phyloP scores from a whole-genome alignment of 495 filamentous ascomycete genomes.

The Glarea lozoyensis region DNA sequence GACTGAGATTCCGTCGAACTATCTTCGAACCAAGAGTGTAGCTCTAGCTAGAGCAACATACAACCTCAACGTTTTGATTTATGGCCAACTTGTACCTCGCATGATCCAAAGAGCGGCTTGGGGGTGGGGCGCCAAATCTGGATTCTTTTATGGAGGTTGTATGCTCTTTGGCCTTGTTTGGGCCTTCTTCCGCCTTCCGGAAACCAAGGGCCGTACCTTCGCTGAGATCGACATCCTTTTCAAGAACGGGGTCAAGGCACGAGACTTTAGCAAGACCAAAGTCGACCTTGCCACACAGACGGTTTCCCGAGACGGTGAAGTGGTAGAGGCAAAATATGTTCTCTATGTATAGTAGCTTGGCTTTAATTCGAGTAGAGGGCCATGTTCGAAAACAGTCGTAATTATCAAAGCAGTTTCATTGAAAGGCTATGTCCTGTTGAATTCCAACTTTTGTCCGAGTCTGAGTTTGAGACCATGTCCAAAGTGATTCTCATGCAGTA shows the following conservation, averaged over 20 bases:
- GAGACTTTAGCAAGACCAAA: constrained; percentile 54
- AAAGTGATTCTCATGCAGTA: too few species aligned
- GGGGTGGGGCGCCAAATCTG: background rate
- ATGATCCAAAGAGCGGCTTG: background rate
- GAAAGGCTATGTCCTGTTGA: too few species aligned
- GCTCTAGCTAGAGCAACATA: background rate
- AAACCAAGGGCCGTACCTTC: constrained; percentile 59
- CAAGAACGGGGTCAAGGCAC: constrained; percentile 46
- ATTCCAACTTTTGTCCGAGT: too few species aligned
- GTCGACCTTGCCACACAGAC: too few species aligned
- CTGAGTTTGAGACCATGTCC: too few species aligned
- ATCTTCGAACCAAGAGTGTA: background rate
- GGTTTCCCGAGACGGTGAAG: too few species aligned
- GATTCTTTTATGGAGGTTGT: background rate
- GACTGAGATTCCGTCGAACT: too few species aligned
- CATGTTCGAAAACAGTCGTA: too few species aligned
- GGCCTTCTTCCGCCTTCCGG: constrained; percentile 61
- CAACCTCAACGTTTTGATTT: background rate
- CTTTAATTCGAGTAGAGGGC: too few species aligned
- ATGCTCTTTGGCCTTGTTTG: constrained; percentile 46
- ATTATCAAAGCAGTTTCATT: too few species aligned
- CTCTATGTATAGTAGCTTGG: too few species aligned
- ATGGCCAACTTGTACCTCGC: background rate
- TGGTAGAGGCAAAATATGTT: too few species aligned
- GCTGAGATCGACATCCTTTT: constrained; percentile 34